A percentile compares a stretch with the other conserved stretches of the same genome.
Evolutionary conservation across 2,329 filamentous ascomycete species (phyloP).

Genomic region (Penicillium sp.): DNA sequence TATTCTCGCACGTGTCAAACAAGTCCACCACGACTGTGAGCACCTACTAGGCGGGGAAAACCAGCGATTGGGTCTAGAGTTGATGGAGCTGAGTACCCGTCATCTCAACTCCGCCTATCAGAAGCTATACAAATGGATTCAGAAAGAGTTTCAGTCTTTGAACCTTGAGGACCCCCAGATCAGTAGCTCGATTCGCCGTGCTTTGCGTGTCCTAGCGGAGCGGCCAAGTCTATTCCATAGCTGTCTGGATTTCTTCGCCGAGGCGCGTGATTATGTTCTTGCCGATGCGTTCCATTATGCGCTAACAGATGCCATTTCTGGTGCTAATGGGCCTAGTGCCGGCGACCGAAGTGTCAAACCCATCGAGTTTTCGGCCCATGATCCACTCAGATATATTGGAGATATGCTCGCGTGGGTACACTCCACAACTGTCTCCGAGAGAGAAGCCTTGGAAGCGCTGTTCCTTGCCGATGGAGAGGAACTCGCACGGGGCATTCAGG

Average conservation of each 20-base stretch:
- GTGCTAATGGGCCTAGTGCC: slow-evolving; percentile 42
- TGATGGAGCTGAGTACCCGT: slow-evolving; percentile 88
- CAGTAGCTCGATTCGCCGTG: slow-evolving; percentile 77
- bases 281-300: slow-evolving; percentile 88
- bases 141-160: slow-evolving; percentile 86
- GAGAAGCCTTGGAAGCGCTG: slow-evolving; percentile 85
- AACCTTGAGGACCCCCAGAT: slow-evolving; percentile 95
- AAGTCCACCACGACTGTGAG: slow-evolving; percentile 85
- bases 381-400: slow-evolving; percentile 85
- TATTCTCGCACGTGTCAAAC: slow-evolving; percentile 75
- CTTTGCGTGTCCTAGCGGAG: slow-evolving; percentile 84
- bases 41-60: slow-evolving; percentile 86
- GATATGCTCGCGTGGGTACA: slow-evolving; percentile 99
- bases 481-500: slow-evolving; percentile 77
- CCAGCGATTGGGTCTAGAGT: slow-evolving; percentile 80
- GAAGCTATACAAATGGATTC: slow-evolving; percentile 93
- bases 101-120: slow-evolving; percentile 88
- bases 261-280: slow-evolving; percentile 81
- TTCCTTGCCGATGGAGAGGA: slow-evolving; percentile 91
- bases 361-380: slow-evolving; percentile 91
- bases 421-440: slow-evolving; percentile 88
- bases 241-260: slow-evolving; percentile 89
- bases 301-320: slow-evolving; percentile 68
- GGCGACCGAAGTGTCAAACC: slow-evolving; percentile 71
- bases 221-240: slow-evolving; percentile 87